Evolutionary conservation across 495 filamentous ascomycete species (phyloP), one percentile per base, ranked within the genome.

Genomic region (Cercophora sp.): DNA sequence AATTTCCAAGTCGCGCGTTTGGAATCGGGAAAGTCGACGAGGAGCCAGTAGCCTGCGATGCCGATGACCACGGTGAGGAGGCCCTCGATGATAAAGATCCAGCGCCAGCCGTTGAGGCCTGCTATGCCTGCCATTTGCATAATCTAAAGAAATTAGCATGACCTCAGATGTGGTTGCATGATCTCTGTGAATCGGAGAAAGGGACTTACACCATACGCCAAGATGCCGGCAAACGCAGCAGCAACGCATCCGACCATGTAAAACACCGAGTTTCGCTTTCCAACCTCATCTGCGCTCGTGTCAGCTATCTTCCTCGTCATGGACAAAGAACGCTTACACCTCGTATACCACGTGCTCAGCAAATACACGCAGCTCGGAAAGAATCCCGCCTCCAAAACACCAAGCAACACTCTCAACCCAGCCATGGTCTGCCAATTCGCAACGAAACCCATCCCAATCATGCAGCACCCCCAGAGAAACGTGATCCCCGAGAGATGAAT

Each of bases 21-120:
- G n/a, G n/a, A n/a, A n/a, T 39, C 36, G 36, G 36, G 40, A 11
- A 43, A 43, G 40, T 43, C 23, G 26, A 24, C 13, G 23, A 43
- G 19, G 4, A 43, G 5, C 40, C 40, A 43, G 23, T 6, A 85
- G 70, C 4, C 89, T 13, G 26, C 26, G 40, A 26, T 24, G 1
- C 19, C 40, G 3, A 43, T 11, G 3, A 43, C 1, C 9, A 87
- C 64, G 0, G 86, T 90, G 2, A 75, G 68, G 9, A 87, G 61
- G 1, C 86, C 86, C 61, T 88, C 85, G 9, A 84, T 64, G 44
- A 79, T 73, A 61, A 87, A 87, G 51, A 88, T 88, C 85, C 85
- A 88, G 5, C 80, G 71, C 85, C 85, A 88, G 4, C 85, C 85
- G 0, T 64, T 56, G 48, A 77, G 78, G 4, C 82, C 83, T 15